A percentile compares a stretch with the other conserved stretches of the same genome.
phyloP scores from a whole-genome alignment of 345 rosid species.

The Pseudoturritis turrita region DNA sequence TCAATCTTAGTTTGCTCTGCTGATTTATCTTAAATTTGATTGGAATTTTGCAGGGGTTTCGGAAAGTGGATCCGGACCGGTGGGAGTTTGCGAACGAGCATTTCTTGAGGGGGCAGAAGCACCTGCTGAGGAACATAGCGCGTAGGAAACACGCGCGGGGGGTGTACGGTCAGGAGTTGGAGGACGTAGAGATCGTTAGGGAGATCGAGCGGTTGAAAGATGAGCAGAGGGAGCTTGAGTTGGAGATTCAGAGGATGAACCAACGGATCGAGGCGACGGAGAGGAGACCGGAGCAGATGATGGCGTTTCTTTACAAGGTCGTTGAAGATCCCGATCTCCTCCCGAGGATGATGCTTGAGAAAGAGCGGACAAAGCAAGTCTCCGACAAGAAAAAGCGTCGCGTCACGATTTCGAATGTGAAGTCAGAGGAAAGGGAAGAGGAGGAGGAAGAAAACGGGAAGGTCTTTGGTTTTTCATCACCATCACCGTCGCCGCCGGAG shows the following conservation, averaged over 20 bases:
- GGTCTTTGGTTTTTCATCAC: conserved; percentile 34
- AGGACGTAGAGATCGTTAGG: conserved; percentile 56
- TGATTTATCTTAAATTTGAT: neutral
- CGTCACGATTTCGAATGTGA: conserved; percentile 35
- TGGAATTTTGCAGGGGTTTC: conserved; percentile 54
- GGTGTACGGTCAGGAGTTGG: conserved; percentile 35
- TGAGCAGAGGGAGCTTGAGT: conserved; percentile 59
- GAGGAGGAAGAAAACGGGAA: conserved; percentile 56
- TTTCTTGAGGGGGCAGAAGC: conserved; percentile 78
- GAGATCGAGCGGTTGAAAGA: conserved; percentile 76
- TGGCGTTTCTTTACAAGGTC: conserved; percentile 73
- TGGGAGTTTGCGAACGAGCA: conserved; percentile 98
- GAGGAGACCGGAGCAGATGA: conserved; percentile 88
- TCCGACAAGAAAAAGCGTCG: conserved; percentile 51
- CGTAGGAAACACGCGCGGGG: conserved; percentile 62
- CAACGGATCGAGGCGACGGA: conserved; percentile 73
- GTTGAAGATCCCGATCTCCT: conserved; percentile 79
- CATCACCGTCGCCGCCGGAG: conserved; percentile 40
- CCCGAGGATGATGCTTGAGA: conserved; percentile 60
- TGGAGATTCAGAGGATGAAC: conserved; percentile 63
- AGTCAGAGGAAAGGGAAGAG: conserved; percentile 33
- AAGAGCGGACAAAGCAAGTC: conserved; percentile 34
- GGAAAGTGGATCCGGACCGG: conserved; percentile 84
- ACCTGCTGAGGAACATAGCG: conserved; percentile 62
- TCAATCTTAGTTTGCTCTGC: neutral